phyloP scores from a whole-genome alignment of 140 eudicot species.

The Flaveria floridana region DNA sequence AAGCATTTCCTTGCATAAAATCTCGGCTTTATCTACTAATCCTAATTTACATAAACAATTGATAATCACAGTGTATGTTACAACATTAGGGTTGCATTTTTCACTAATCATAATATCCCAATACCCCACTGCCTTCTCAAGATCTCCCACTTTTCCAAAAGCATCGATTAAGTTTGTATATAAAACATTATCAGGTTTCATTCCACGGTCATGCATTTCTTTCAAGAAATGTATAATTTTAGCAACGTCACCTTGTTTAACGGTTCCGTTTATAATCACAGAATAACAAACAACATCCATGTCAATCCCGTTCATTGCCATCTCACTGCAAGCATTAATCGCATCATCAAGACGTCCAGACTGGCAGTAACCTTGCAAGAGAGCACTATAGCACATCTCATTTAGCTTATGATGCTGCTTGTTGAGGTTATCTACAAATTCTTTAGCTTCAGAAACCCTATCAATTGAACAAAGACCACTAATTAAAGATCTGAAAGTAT shows the following conservation, averaged over 20 bases:
- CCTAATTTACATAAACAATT: slow-evolving; percentile 72
- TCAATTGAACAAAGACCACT: slow-evolving; percentile 67
- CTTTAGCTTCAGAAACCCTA: slow-evolving; percentile 70
- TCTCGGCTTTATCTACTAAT: slow-evolving; percentile 55
- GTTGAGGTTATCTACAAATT: slow-evolving; percentile 63
- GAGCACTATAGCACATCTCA: slow-evolving; percentile 83
- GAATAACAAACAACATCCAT: slow-evolving; percentile 80
- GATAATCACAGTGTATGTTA: slow-evolving; percentile 70
- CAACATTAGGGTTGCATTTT: slow-evolving; percentile 68
- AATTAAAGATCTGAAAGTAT: slow-evolving; percentile 77
- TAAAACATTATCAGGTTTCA: slow-evolving; percentile 73
- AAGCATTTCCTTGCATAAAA: slow-evolving; percentile 69
- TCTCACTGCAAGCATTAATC: slow-evolving; percentile 47
- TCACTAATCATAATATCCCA: slow-evolving; percentile 79
- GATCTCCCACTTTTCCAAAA: slow-evolving; percentile 65
- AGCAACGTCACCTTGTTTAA: slow-evolving; percentile 43
- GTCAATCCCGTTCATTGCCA: slow-evolving; percentile 55
- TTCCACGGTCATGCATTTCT: slow-evolving; percentile 57
- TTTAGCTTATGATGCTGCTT: slow-evolving; percentile 51
- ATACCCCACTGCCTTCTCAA: slow-evolving; percentile 54
- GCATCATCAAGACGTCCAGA: slow-evolving; percentile 70
- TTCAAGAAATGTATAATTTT: slow-evolving; percentile 44
- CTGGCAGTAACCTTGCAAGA: slow-evolving; percentile 66
- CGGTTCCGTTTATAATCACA: slow-evolving; percentile 55
- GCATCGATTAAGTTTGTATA: slow-evolving; percentile 76